Evolutionary conservation across 371 early-diverging fungal species (phyloP).

Genomic region (Vairimorpha apis): DNA sequence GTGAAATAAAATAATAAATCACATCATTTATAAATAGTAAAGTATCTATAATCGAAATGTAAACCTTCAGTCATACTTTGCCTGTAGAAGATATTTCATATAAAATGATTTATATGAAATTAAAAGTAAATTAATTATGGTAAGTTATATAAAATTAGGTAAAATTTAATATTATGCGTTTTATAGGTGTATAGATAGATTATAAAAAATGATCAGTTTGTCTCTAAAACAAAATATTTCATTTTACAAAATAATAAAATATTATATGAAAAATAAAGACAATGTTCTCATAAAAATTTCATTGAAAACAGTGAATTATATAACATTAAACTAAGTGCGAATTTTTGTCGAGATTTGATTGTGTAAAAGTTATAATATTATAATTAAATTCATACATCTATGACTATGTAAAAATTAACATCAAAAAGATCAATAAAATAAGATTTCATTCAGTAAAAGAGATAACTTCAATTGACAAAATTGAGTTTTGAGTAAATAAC

Average conservation of each 20-base stretch:
- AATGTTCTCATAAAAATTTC: not conserved
- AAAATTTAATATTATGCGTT: not conserved
- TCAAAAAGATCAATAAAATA: not conserved
- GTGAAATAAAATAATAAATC: no score
- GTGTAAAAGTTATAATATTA: not conserved
- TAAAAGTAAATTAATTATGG: not conserved
- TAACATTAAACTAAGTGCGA: not conserved
- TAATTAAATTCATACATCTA: not conserved
- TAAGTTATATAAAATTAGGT: not conserved
- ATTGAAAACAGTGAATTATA: not conserved
- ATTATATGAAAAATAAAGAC: not conserved
- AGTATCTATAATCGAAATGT: not conserved
- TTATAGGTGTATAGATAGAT: not conserved
- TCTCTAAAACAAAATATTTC: not conserved
- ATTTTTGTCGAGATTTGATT: not conserved
- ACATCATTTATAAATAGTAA: no score
- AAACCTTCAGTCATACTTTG: not conserved
- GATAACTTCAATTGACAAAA: not conserved
- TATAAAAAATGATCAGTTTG: not conserved
- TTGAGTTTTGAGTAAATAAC: no score
- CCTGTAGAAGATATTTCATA: not conserved
- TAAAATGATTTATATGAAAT: not conserved
- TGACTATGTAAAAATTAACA: not conserved
- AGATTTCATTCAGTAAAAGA: not conserved
- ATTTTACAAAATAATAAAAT: not conserved